These are phyloP conservation scores for Penicillium alfredii DNA, from an alignment of 495 filamentous ascomycete genomes.

Conservation along the genomic window DNA sequence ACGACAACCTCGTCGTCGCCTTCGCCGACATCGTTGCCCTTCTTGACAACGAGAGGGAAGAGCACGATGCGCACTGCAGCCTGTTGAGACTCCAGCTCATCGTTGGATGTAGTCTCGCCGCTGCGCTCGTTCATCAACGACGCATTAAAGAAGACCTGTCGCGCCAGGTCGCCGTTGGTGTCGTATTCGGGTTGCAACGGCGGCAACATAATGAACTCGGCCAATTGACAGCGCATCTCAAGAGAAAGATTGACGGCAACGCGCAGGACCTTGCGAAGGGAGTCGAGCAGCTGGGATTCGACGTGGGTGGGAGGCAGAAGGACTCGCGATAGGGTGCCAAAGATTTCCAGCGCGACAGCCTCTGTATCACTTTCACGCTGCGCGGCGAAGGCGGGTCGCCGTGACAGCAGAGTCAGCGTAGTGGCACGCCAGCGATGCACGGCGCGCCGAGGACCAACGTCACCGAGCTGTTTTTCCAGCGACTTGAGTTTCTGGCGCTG, in stretches of 20 bases:
- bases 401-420: conserved; percentile 80
- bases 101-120: conserved; percentile 60
- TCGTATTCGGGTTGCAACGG: conserved; percentile 95
- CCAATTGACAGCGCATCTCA: conserved; percentile 93
- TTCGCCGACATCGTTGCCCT: conserved; percentile 78
- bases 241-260: conserved; percentile 81
- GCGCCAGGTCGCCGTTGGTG: conserved; percentile 77
- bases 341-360: conserved; percentile 80
- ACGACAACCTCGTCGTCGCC: conserved; percentile 91
- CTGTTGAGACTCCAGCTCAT: conserved; percentile 67
- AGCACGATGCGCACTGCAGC: conserved; percentile 82
- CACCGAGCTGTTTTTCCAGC: conserved; percentile 81
- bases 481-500: conserved; percentile 94
- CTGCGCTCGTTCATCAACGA: conserved; percentile 88
- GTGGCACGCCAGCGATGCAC: conserved; percentile 95
- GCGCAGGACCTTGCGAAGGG: conserved; percentile 74
- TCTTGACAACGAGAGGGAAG: conserved; percentile 91
- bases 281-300: conserved; percentile 65
- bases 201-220: conserved; percentile 96
- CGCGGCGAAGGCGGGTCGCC: conserved; percentile 62
- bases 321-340: conserved; percentile 67
- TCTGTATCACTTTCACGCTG: conserved; percentile 83
- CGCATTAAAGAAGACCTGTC: conserved; percentile 81
- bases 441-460: conserved; percentile 74
- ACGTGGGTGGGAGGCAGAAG: conserved; percentile 78